These are phyloP conservation scores for Tetradesmus lagerheimii DNA, from an alignment of 139 green algal genomes.

Conservation along the genomic window DNA sequence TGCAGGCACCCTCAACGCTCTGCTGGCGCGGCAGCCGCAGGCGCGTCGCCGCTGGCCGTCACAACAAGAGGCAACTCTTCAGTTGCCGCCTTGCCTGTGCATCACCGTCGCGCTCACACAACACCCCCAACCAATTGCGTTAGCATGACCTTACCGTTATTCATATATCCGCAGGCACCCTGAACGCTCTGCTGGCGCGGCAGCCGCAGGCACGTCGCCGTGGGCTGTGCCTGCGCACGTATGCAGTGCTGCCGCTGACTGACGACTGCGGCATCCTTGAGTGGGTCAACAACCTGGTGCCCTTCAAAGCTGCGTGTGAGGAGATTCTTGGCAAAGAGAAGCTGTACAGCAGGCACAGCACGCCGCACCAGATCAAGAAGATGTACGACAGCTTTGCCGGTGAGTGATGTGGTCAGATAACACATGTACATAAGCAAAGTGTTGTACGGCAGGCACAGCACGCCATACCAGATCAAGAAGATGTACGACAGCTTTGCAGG, in stretches of 20 bases:
- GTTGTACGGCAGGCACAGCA: constrained; percentile 53
- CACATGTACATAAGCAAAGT: too few species aligned
- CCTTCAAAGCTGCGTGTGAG: constrained; percentile 65
- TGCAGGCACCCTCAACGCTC: too few species aligned
- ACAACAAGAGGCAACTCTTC: too few species aligned
- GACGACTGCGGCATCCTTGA: constrained; percentile 95
- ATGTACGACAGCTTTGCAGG: constrained; percentile 68
- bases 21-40: too few species aligned
- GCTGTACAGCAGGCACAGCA: constrained; percentile 52
- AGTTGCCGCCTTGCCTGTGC: too few species aligned
- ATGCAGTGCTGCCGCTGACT: constrained; percentile 90
- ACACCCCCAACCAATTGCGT: too few species aligned
- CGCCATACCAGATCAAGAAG: constrained; percentile 64
- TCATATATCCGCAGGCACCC: constrained; percentile 9
- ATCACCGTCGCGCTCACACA: too few species aligned
- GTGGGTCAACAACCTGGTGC: constrained; percentile 65
- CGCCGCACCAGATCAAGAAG: constrained; percentile 64
- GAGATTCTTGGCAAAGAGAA: constrained; percentile 62
- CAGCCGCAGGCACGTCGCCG: constrained; percentile 67
- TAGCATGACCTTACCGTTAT: too few species aligned
- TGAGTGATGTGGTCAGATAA: too few species aligned
- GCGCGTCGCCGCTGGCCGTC: too few species aligned
- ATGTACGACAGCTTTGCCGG: constrained; percentile 70
- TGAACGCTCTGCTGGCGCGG: constrained; percentile 57
- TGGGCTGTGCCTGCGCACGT: constrained; percentile 87